These are phyloP conservation scores for Saksenaea vasiformis DNA, from an alignment of 371 early-diverging fungal genomes.

Conservation along the genomic window DNA sequence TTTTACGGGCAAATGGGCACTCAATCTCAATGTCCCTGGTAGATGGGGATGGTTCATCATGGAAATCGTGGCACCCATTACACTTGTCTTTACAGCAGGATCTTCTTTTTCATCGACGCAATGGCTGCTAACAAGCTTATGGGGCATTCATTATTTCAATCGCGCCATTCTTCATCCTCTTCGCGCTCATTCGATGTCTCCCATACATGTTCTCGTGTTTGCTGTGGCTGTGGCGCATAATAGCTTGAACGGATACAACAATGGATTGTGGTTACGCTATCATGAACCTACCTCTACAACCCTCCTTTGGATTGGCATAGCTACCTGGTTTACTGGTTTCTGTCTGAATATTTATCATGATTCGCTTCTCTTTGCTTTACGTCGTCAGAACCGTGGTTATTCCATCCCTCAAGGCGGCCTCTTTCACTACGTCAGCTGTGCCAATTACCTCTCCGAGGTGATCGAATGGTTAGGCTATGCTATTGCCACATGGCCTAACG, in stretches of 20 bases:
- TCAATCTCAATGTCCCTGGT: conserved; percentile 28
- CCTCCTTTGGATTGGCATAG: conserved; percentile 28
- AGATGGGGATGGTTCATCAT: conserved; percentile 44
- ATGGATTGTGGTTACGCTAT: conserved; percentile 55
- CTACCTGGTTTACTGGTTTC: conserved; percentile 51
- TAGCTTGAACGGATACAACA: conserved; percentile 61
- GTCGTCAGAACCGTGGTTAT: conserved; percentile 37
- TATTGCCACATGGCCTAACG: conserved; percentile 40
- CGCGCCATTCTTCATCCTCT: conserved; percentile 58
- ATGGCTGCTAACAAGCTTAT: conserved; percentile 31
- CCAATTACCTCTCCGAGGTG: conserved; percentile 65
- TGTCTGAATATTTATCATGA: conserved; percentile 61
- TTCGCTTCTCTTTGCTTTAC: conserved; percentile 44
- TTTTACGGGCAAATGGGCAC: conserved; percentile 27
- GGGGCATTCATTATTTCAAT: conserved; percentile 62
- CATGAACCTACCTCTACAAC: conserved; percentile 10
- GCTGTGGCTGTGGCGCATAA: conserved; percentile 45
- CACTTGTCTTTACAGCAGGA: conserved; percentile 9
- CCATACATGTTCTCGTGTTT: conserved; percentile 37
- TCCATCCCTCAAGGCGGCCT: conserved; percentile 59
- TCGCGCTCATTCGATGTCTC: conserved; percentile 53
- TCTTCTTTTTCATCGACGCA: conserved; percentile 27
- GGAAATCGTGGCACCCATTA: conserved; percentile 41
- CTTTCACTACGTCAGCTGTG: conserved; percentile 60
- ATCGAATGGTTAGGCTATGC: conserved; percentile 72